Evolutionary conservation across 257 asterid species (phyloP).

Genomic region (Solanum chmielewskii): DNA sequence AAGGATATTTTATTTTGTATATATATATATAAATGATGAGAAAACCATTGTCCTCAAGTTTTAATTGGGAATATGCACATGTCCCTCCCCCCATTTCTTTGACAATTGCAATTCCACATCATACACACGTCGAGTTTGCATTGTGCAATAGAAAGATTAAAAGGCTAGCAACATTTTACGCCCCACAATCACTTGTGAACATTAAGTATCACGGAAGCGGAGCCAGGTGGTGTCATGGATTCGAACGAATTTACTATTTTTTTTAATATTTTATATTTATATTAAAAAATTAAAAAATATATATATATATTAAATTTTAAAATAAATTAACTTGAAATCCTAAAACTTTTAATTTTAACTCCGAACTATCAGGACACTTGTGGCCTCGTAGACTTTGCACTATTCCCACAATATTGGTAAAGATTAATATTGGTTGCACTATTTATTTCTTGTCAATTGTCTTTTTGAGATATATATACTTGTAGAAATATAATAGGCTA

Average conservation of each 20-base stretch:
- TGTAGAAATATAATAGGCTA: not conserved
- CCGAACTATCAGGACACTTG: too few species aligned
- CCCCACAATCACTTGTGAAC: not conserved
- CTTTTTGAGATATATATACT: not conserved
- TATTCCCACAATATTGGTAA: not conserved
- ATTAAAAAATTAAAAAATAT: too few species aligned
- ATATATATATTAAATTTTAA: too few species aligned
- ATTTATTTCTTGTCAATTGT: not conserved
- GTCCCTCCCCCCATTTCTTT: not conserved
- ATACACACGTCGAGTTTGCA: not conserved
- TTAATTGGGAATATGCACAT: not conserved
- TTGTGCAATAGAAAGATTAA: not conserved
- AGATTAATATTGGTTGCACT: not conserved
- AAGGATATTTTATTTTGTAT: not conserved
- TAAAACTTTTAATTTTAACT: rapidly evolving
- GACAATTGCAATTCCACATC: not conserved
- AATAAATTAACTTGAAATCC: too few species aligned
- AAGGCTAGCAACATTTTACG: not conserved
- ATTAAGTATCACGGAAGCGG: too few species aligned
- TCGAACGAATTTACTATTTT: rapidly evolving
- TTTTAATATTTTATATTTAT: too few species aligned
- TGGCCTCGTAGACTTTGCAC: not conserved
- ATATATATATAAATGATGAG: not conserved
- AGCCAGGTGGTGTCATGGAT: too few species aligned
- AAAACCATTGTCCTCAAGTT: not conserved